These are phyloP conservation scores for Carallia brachiata DNA, from an alignment of 345 rosid species.

Conservation along the genomic window DNA sequence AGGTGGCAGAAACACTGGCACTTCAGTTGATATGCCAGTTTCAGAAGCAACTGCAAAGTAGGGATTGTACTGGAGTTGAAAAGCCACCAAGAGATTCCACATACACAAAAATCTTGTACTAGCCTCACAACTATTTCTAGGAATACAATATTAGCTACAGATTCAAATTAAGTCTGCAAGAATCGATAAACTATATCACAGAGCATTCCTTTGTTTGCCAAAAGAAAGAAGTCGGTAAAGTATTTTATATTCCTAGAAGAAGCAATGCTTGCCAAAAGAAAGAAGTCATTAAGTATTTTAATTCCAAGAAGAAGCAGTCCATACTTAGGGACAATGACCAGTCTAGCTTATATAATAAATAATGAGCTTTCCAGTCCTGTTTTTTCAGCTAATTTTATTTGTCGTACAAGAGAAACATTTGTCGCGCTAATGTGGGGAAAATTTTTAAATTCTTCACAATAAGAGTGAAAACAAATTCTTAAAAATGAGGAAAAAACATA, in stretches of 20 bases:
- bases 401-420: slow-evolving; percentile 70
- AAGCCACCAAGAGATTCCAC: no score
- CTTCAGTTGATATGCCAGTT: no score
- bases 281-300: no score
- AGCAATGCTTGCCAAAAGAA: background rate
- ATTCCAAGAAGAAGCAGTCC: background rate
- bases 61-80: no score
- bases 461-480: no score
- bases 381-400: slow-evolving; percentile 79
- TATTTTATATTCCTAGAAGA: no score
- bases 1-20: background rate
- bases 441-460: no score
- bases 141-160: no score
- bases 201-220: background rate
- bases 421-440: no score
- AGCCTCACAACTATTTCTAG: background rate
- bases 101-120: background rate
- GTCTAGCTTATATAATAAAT: slow-evolving; percentile 80
- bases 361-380: slow-evolving; percentile 70
- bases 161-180: background rate
- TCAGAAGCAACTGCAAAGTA: no score
- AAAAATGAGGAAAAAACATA: background rate
- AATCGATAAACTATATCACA: background rate
- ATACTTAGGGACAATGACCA: slow-evolving; percentile 45
- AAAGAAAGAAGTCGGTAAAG: no score